Evolutionary conservation across 768 basidiomycete species (phyloP), one percentile per base, ranked within the genome.

Genomic region (Pleurotus djamor): DNA sequence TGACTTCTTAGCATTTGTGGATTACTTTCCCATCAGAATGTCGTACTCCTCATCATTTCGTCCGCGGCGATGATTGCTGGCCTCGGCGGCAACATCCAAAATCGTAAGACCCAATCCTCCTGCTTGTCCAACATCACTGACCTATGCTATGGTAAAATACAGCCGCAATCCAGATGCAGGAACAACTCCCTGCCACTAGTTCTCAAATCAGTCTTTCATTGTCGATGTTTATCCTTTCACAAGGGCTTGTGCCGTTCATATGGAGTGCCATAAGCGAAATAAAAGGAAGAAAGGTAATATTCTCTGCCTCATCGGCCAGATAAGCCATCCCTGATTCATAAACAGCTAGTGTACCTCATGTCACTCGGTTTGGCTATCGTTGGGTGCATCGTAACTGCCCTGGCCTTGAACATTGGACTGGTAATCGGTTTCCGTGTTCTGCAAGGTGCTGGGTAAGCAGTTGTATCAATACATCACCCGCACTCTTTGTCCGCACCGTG

Each of bases 231-330:
- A 89, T 91, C 59, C 71, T 87, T 2, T 65, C 90, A 9, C 92
- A 93, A 69, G 91, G 92, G 2, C 69, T 74, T 9, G 71, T 85
- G 54, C 92, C 91, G 0, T 65, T 90, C 9, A 41, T 87, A 3
- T 92, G 91, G 91, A 82, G 79, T 57, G 80, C 84, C 0, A 72
- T 88, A 32, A 87, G 86, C 59, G 92, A 94, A 70, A 81, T 93
- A 35, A 86, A 84, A 66, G 92, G 91, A 6, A 76, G 91, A 56
- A 92, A 85, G 77, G 86, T 85, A 62, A 21, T 78, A 68, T 16
- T 41, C 5, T 48, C 21, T 59, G 61, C 34, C 34, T 33, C 8
- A 21, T 17, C 21, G 4, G 4, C 21, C 28, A 47, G 50, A 4
- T 4, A 28, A 32, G 33, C 35, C 36, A 17, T 57, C 37, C 13